These are phyloP conservation scores for Entelexis paramagnoliae DNA, from an alignment of 1,139 yeast species.

Conservation along the genomic window DNA sequence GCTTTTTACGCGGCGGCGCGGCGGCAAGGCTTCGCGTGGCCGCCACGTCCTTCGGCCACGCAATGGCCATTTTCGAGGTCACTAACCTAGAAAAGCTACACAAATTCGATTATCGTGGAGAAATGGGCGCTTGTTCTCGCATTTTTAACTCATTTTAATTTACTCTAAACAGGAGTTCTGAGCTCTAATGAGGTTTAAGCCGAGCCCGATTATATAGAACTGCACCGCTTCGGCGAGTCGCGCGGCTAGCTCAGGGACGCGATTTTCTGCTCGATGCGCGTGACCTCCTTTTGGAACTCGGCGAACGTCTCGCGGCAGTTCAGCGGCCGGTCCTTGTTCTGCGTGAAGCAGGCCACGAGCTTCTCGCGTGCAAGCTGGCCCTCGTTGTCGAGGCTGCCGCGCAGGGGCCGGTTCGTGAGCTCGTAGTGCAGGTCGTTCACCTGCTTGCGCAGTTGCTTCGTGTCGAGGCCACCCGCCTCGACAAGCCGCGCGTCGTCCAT, in stretches of 20 bases:
- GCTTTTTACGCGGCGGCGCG: too few relatives aligned
- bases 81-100: too few relatives aligned
- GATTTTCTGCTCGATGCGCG: constrained; percentile 13
- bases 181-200: too few relatives aligned
- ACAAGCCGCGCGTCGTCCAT: constrained; percentile 31
- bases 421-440: constrained; percentile 40
- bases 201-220: too few relatives aligned
- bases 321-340: constrained; percentile 62
- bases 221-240: too few relatives aligned
- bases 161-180: too few relatives aligned
- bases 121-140: too few relatives aligned
- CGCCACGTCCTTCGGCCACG: too few relatives aligned
- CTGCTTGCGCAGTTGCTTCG: constrained; percentile 31
- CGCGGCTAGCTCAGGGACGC: background rate
- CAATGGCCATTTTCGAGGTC: too few relatives aligned
- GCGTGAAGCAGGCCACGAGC: constrained; percentile 56
- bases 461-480: constrained; percentile 11
- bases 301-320: constrained; percentile 85
- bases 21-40: too few relatives aligned
- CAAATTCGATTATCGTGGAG: too few relatives aligned
- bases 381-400: constrained; percentile 33
- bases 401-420: constrained; percentile 31
- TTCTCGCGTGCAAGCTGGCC: constrained; percentile 42
- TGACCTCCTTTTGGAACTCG: constrained; percentile 25
- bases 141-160: too few relatives aligned